phyloP scores from a whole-genome alignment of 1,139 yeast species.

The Geotrichum citri-aurantii region DNA sequence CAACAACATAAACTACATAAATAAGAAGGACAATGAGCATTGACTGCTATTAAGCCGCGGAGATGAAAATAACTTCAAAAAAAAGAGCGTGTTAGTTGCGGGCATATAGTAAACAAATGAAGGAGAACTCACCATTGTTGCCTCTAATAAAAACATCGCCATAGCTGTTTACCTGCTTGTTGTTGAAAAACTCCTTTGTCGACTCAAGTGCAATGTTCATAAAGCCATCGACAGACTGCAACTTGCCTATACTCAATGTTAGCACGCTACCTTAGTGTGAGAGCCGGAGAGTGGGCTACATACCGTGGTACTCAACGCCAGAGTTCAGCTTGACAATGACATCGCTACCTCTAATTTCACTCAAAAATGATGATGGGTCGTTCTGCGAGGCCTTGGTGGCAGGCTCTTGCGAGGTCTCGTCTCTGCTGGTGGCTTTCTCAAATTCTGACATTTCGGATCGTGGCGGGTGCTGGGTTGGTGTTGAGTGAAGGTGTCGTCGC shows the following conservation, averaged over 20 bases:
- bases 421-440: not conserved
- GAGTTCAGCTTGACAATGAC: constrained; percentile 82
- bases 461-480: not conserved
- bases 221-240: constrained; percentile 92
- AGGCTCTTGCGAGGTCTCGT: not conserved
- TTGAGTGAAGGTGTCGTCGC: not conserved
- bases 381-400: constrained; percentile 8
- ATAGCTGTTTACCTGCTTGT: constrained; percentile 52
- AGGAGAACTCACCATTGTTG: constrained; percentile 55
- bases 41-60: constrained; percentile 23
- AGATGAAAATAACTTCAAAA: constrained; percentile 27
- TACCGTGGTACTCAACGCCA: constrained; percentile 75
- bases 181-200: constrained; percentile 61
- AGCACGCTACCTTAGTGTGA: constrained; percentile 13
- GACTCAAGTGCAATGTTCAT: constrained; percentile 89
- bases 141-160: constrained; percentile 95
- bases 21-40: not conserved
- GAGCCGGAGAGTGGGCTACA: constrained; percentile 17
- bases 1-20: not conserved
- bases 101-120: not conserved
- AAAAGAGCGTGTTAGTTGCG: not conserved
- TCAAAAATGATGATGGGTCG: constrained; percentile 63
- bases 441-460: constrained; percentile 3
- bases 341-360: constrained; percentile 69
- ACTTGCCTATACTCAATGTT: constrained; percentile 41